Base-by-base conservation (phyloP, 257 asterid species). In the Datura wrightii region DNA sequence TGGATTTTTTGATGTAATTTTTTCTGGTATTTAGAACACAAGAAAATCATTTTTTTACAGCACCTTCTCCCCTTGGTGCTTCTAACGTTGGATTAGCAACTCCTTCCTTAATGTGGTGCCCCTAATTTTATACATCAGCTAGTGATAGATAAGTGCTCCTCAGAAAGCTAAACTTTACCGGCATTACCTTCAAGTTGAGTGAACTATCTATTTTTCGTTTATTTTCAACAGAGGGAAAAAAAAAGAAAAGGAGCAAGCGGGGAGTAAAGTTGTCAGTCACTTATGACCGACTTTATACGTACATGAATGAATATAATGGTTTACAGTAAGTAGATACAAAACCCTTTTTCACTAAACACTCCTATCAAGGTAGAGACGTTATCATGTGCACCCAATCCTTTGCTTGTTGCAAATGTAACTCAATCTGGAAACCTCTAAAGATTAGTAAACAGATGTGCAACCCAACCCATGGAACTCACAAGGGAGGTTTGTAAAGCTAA, bases 41-140 rank as follows among this genome's bases (percentile, higher is more conserved):
- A 50, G 81, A 24, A 13, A 13, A 50, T 76, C 4, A 11, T 24
- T 48, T 76, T 76, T 1, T 24, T 14, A 31, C 62, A 19, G 81
- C 13, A 50, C 42, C 24, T 50, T 76, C 10, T 70, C 19, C 50
- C 37, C 79, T 18, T 8, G 0, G 54, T 10, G 79, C 55, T 70
- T 41, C 54, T 39, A 8, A 41, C 53, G 10, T 70, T 42, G 5
- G 55, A 42, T 9, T 42, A 70, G 18, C 36, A 8, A 76, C 50
- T 76, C 80, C 80, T 72, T 72, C 42, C 42, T 76, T 13, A 50
- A 50, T 76, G 81, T 76, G 60, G 81, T 13, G 41, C 81, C 42
- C 42, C 44, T 76, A 76, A 31, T 76, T 76, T 44, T 76, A 50
- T 50, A 24, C 1, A 7, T 50, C 62, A 76, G 24, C 13, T 62